Base-by-base conservation (phyloP, 495 filamentous ascomycete genomes). In the Trichocladium antarcticum region DNA sequence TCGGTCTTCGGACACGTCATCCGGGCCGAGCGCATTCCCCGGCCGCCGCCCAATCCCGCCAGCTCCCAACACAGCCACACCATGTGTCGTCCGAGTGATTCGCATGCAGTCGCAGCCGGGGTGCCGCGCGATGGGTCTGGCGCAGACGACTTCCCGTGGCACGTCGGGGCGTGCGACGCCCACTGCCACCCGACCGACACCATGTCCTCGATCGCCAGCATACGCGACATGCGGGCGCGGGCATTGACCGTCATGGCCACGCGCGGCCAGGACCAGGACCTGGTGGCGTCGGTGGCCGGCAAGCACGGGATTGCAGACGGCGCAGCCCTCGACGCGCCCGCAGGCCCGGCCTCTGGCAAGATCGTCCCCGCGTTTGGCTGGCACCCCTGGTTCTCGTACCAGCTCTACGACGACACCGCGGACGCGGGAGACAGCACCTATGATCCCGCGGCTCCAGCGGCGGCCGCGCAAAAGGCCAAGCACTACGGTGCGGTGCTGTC, bases 181-280 rank as follows among this genome's bases (percentile, higher is more conserved):
- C 92, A 98, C 67, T 98, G 93, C 59, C 92, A 98, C 64, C 89
- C 92, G n/a, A 98, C 92, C 17, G 90, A 96, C 63, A 95, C 87
- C n/a, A 84, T 92, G 78, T 59, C 81, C 17, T 82, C 76, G 5
- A 69, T 89, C 40, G 56, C 74, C 31, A 67, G 68, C 15, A 87
- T 97, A 44, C 71, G 79, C 12, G 53, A 59, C 24, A 96, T 97
- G 89, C 83, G 80, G 57, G 79, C 87, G 36, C 77, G 74, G 21
- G 76, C 73, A 14, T 68, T 98, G 19, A 89, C 87, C 4, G 75
- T 93, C 47, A 96, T 98, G 90, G 79, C 86, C 7, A 96, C 93
- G 0, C 80, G 89, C 31, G 72, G 71, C 2, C 76, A 95, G 65
- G 93, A 97, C 64, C 92, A 97, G 65, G 72, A 82, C 8, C 78